Evolutionary conservation across 2,329 filamentous ascomycete genomes (phyloP), one percentile per base, ranked within the genome.

Genomic region (Sclerotinia subarctica): DNA sequence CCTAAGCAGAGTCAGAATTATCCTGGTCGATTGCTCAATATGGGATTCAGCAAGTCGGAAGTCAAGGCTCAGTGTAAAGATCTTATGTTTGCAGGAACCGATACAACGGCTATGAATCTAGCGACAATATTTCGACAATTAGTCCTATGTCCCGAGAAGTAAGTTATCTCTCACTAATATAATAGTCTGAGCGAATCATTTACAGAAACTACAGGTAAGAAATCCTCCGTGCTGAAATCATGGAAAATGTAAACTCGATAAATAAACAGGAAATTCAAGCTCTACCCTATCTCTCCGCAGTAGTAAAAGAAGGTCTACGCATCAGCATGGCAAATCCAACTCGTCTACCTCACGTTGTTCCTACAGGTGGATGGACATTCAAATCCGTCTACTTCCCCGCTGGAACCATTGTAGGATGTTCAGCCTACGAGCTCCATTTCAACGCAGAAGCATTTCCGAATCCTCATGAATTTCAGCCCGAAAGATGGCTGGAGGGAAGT

Each of bases 81-180:
- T 71, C 74, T 86, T 3, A 80, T 83, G 35, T 86, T 85, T 74
- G 84, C 84, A 1, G 84, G 84, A 1, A 84, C 84, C 0, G 84
- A 86, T 73, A 81, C 81, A 0, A 84, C 82, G 3, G 81, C 81
- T 21, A 84, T 83, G 78, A 85, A 83, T 68, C 74, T 84, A 26
- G 80, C 81, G 7, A 83, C 80, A 1, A 79, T 85, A 2, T 77
- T 81, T 53, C 83, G 81, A 77, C 76, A 80, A 68, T 72, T 85
- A 35, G 77, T 79, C 3, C 78, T 81, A 59, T 73, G 80, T 64
- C 81, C 82, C 3, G 74, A 79, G 5, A 77, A 78, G 78, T 81
- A 75, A 72, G 75, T 68, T 46, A 21, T 56, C n/a, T 58, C 38
- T 2, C 19, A n/a, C 42, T 47, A 0, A 5, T 26, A 5, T 51